A percentile compares a stretch with the other conserved stretches of the same genome.
Conservation (phyloP, 148 eudicot genomes). For the Persicaria tinctoria region DNA sequence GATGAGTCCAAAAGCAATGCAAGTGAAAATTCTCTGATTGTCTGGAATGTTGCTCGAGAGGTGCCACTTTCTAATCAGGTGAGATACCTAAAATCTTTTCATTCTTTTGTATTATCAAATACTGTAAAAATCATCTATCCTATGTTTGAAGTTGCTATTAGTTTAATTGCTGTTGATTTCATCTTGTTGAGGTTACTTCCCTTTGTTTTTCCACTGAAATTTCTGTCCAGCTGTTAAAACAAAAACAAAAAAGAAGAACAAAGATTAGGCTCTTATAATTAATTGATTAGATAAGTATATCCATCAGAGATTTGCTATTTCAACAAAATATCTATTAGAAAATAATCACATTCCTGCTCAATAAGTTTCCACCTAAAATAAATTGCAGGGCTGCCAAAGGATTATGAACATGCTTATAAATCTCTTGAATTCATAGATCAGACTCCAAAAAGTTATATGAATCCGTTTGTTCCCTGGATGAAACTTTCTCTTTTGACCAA, state of each 20-base stretch:
- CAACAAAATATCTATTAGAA: not conserved
- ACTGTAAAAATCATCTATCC: not conserved
- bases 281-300: not conserved
- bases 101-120: not conserved
- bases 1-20: constrained; percentile 67
- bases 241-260: too few relatives aligned
- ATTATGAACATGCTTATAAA: not conserved
- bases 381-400: not conserved
- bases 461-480: not conserved
- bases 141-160: not conserved
- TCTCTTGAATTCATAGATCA: not conserved
- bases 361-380: not conserved
- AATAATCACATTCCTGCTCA: not conserved
- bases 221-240: not conserved
- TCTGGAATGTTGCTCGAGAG: constrained; percentile 85
- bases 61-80: constrained; percentile 92
- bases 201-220: not conserved
- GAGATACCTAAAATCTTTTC: constrained; percentile 10
- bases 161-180: not conserved
- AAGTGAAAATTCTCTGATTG: constrained; percentile 80
- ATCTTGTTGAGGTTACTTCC: not conserved
- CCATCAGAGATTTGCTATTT: not conserved
- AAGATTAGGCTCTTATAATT: not conserved
- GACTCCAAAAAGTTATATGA: not conserved
- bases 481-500: not conserved